A percentile compares a stretch with the other conserved stretches of the same genome.
Conservation (phyloP, 805 yeast genomes). For the Spathaspora sp. region DNA sequence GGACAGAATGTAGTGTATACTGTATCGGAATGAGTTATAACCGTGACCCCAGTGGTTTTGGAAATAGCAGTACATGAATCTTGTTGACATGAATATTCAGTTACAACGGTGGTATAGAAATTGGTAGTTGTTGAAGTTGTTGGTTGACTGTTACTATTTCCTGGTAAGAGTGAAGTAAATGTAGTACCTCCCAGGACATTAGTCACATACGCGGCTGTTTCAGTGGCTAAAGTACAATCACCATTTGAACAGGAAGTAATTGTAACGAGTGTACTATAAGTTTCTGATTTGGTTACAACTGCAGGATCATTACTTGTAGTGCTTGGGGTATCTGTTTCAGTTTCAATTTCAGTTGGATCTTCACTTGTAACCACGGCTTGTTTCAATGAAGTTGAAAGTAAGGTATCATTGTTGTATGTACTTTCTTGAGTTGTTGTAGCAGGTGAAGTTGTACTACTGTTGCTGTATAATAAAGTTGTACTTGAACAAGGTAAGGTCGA, state of each 20-base stretch:
- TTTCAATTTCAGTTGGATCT: neutral
- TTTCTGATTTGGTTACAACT: neutral
- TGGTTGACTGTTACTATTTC: neutral
- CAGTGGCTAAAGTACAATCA: neutral
- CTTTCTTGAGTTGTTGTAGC: neutral
- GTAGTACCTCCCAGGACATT: neutral
- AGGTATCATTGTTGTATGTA: too few relatives aligned
- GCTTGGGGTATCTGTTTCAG: neutral
- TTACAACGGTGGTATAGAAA: slow-evolving; percentile 23
- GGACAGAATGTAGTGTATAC: slow-evolving; percentile 28
- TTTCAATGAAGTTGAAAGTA: too few relatives aligned
- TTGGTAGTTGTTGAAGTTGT: neutral
- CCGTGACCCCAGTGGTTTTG: slow-evolving; percentile 31
- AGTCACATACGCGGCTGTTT: neutral
- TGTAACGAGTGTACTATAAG: slow-evolving; percentile 26
- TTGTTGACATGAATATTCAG: slow-evolving; percentile 33
- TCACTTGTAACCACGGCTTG: too few relatives aligned
- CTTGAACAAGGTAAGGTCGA: slow-evolving; percentile 10
- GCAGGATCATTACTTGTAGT: neutral
- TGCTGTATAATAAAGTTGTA: neutral
- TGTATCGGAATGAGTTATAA: slow-evolving; percentile 20
- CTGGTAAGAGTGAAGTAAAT: neutral
- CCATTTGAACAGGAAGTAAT: slow-evolving; percentile 35
- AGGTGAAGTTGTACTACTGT: neutral
- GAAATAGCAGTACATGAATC: slow-evolving; percentile 24